Base-by-base conservation (phyloP, 768 basidiomycete species). In the Boletus fagicola region DNA sequence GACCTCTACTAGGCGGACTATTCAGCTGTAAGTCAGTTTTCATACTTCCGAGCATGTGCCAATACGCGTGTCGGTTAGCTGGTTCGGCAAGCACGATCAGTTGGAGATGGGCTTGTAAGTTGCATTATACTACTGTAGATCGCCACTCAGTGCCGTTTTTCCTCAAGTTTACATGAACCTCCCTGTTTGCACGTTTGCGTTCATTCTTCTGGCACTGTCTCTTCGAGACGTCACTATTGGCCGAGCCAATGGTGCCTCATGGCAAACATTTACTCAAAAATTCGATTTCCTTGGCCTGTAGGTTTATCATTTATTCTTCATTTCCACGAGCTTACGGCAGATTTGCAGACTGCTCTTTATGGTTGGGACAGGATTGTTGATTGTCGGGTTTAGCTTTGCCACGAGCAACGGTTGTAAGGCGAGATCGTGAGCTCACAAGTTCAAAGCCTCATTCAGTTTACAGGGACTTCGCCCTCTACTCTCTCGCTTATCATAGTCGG, bases 21-120 rank as follows among this genome's bases (percentile, higher is more conserved):
- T 93, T 93, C 74, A 91, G 90, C 67, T 77, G 88, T 90, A 59
- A 71, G 83, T 75, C 28, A 18, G 20, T 49, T 44, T 54, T 53
- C 47, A 49, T 50, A 48, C 54, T 39, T 62, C 49, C 45, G 39
- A 51, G 54, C 62, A 48, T 58, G 49, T 62, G 51, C 60, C 62
- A 49, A 63, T 56, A 45, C 63, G 8, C 58, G 51, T 67, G 53
- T 64, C 66, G 61, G 31, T 66, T 50, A 75, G 68, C 72, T 53
- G 70, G 69, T 53, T 58, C 65, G 26, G 64, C 65, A 31, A 55
- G 50, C 30, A 45, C 50, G 35, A 63, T 87, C 53, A 84, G 77
- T 65, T 94, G 91, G 91, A 79, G 92, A 80, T 93, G 88, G 86
- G 88, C 84, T 51, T 94, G 91, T 93, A 73, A 75, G 91, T 79